Percentiles rank a stretch among this genome's conserved stretches.
These are phyloP conservation scores for Apiotrichum brassicae DNA, from an alignment of 1,284 basidiomycete species.

Conservation along the genomic window DNA sequence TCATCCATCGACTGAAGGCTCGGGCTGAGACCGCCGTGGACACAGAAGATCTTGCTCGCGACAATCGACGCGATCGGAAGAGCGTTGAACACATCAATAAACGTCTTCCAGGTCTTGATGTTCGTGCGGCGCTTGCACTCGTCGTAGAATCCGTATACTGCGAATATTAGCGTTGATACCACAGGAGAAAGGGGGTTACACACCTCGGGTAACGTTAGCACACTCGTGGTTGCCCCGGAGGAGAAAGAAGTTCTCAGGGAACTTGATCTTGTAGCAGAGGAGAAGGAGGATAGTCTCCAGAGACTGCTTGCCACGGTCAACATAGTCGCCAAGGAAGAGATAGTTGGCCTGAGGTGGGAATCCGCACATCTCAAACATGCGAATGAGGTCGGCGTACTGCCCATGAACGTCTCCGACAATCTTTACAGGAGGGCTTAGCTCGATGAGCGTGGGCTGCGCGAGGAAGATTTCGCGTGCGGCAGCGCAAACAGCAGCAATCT, in stretches of 20 bases:
- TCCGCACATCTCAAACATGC: constrained; percentile 98
- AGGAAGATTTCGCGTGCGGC: constrained; percentile 97
- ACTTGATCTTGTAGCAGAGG: constrained; percentile 99
- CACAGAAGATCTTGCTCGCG: constrained; percentile 99
- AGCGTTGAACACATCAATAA: constrained; percentile 99
- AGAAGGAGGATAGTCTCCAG: constrained; percentile 95
- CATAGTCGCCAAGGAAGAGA: constrained; percentile 97
- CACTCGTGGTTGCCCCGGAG: constrained; percentile 98
- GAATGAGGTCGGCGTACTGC: constrained; percentile 96
- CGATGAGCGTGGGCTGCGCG: constrained; percentile 92
- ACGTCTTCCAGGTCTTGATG: constrained; percentile 99
- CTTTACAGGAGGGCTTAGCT: constrained; percentile 96
- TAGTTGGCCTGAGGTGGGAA: constrained; percentile 98
- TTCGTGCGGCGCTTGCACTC: constrained; percentile 99
- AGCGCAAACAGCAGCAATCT: constrained; percentile 90
- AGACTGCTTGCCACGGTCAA: constrained; percentile 97
- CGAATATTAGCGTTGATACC: neutral
- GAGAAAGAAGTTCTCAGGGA: constrained; percentile 99
- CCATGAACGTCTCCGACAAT: constrained; percentile 99
- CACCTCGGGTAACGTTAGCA: constrained; percentile 84
- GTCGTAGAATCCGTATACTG: constrained; percentile 99
- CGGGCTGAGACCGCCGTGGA: constrained; percentile 97
- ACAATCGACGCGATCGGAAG: constrained; percentile 98
- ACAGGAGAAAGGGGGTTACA: constrained; percentile 52
- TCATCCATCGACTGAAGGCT: constrained; percentile 98